These are phyloP conservation scores for Amanita rubescens DNA, from an alignment of 768 basidiomycete genomes.

Conservation along the genomic window DNA sequence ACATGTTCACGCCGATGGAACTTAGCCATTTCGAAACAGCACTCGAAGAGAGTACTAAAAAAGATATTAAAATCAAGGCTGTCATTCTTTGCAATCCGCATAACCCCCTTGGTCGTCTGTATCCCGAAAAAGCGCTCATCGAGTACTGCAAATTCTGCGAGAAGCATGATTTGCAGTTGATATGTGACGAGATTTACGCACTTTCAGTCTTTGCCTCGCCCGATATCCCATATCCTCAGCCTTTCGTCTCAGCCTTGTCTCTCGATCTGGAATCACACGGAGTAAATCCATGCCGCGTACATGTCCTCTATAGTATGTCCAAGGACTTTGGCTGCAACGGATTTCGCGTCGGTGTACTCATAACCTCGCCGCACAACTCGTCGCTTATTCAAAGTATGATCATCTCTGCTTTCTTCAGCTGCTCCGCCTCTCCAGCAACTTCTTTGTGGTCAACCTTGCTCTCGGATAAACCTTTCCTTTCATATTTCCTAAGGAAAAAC, in stretches of 20 bases:
- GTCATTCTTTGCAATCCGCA: constrained; percentile 24
- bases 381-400: constrained; percentile 13
- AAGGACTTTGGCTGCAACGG: constrained; percentile 24
- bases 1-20: constrained; percentile 12
- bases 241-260: constrained; percentile 18
- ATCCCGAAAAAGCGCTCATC: constrained; percentile 14
- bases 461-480: constrained; percentile 12
- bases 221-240: constrained; percentile 13
- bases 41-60: constrained; percentile 9
- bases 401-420: constrained; percentile 14
- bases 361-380: constrained; percentile 11
- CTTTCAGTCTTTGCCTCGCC: constrained; percentile 16
- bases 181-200: constrained; percentile 24
- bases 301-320: constrained; percentile 22
- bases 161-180: constrained; percentile 19
- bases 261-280: constrained; percentile 13
- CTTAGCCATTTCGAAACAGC: constrained; percentile 14
- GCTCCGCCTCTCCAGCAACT: constrained; percentile 16
- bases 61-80: constrained; percentile 15
- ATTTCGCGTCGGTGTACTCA: constrained; percentile 18
- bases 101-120: constrained; percentile 20
- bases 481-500: constrained; percentile 15
- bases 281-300: constrained; percentile 17
- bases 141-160: constrained; percentile 15
- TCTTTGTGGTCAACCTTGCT: constrained; percentile 18